Base-by-base conservation (phyloP, 2,329 filamentous ascomycete genomes). In the Cladorrhinum sp. region DNA sequence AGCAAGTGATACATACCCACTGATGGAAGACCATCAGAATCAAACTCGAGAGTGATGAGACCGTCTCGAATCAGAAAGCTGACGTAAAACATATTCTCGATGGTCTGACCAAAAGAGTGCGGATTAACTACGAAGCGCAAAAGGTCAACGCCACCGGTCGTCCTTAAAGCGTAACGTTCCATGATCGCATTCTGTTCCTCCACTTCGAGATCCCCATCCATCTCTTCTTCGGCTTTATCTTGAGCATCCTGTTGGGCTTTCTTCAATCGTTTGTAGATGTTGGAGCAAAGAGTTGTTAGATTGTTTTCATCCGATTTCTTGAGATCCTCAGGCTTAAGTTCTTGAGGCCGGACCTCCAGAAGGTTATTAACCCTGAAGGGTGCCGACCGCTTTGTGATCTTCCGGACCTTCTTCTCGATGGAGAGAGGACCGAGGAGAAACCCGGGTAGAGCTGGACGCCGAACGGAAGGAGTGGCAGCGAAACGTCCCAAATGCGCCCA, bases 21-120 rank as follows among this genome's bases (percentile, higher is more conserved):
- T 21, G 91, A 86, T n/a, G 93, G 93, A 48, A 96, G 77, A 1
- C 84, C 87, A 62, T 89, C 82, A 12, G 86, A 82, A 70, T 97
- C 93, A 59, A 86, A 83, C 2, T 84, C 80, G n/a, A 99, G 81
- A 33, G 85, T 86, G 5, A 92, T 84, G 62, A 84, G 86, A 10
- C 92, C 92, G 75, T 99, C 95, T 61, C 91, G 86, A 62, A 98
- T 92, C 63, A 99, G 77, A 71, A 99, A 99, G 72, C 91, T 96
- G 67, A 96, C 85, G 73, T 98, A 98, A 74, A 99, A 99, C 69
- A 99, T 80, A 69, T 99, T 99, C 73, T 99, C 95, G 6, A 99
- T 87, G 0, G 92, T 96, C 74, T 99, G 95, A 0, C 91, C 91
- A 69, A 98, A 99, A 0, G 92, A 96, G 42, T 79, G 79, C 0